Evolutionary conservation across 306 rosid species (phyloP).

Genomic region (Senna siamea): DNA sequence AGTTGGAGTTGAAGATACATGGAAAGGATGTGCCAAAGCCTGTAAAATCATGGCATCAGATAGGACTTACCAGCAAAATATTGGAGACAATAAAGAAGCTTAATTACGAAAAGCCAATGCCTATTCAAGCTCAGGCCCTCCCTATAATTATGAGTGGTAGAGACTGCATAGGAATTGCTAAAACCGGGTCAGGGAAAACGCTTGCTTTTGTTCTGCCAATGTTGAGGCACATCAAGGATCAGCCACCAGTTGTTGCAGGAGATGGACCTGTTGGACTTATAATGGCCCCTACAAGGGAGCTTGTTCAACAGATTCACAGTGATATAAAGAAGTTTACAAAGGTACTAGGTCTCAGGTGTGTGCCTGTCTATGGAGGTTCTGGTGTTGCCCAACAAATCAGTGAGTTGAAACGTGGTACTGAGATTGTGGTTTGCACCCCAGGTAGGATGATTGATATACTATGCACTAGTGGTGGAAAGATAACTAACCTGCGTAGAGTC

Average conservation of each 20-base stretch:
- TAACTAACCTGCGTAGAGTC: constrained; percentile 88
- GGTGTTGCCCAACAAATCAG: constrained; percentile 99
- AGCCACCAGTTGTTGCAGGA: constrained; percentile 85
- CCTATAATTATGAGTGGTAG: constrained; percentile 94
- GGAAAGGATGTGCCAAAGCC: constrained; percentile 99
- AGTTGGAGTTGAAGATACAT: constrained; percentile 89
- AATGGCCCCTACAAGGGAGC: constrained; percentile 98
- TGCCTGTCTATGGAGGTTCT: constrained; percentile 96
- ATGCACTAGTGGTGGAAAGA: constrained; percentile 93
- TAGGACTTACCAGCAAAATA: constrained; percentile 88
- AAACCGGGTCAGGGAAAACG: constrained; percentile 98
- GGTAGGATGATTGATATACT: constrained; percentile 98
- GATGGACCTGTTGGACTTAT: constrained; percentile 97
- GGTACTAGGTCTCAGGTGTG: constrained; percentile 78
- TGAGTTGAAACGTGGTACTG: constrained; percentile 95
- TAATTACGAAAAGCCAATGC: constrained; percentile 83
- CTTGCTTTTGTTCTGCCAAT: constrained; percentile 93
- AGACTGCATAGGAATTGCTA: constrained; percentile 95
- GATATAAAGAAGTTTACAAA: constrained; percentile 82
- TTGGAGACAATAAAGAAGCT: constrained; percentile 85
- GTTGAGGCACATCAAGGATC: constrained; percentile 99
- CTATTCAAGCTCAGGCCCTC: constrained; percentile 93
- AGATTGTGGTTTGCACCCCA: constrained; percentile 95
- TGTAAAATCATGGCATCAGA: constrained; percentile 86
- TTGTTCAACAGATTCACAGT: constrained; percentile 94